These are phyloP conservation scores for Pyrenochaeta sp. DNA, from an alignment of 2,329 filamentous ascomycete genomes.

Conservation along the genomic window DNA sequence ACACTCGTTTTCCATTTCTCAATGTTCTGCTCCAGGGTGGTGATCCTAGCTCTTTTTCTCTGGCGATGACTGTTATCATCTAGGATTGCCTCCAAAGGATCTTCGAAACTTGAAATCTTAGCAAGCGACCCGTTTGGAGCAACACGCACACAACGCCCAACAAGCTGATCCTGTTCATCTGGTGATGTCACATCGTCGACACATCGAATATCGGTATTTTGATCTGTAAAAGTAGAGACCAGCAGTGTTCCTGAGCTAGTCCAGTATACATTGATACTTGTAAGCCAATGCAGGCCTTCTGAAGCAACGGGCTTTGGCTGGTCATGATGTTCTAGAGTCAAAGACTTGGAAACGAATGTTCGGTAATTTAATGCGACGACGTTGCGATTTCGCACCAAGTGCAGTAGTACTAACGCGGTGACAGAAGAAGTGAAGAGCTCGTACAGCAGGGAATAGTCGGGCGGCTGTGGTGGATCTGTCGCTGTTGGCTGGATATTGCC, in stretches of 20 bases:
- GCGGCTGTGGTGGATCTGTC: slow-evolving; percentile 26
- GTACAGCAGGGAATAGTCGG: slow-evolving; percentile 45
- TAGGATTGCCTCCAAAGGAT: slow-evolving; percentile 26
- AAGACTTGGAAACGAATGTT: slow-evolving; percentile 41
- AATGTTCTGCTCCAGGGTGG: slow-evolving; percentile 36
- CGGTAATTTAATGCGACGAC: slow-evolving; percentile 47
- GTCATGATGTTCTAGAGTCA: slow-evolving; percentile 11
- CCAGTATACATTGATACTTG: slow-evolving; percentile 42
- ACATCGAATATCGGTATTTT: slow-evolving; percentile 30
- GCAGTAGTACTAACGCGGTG: slow-evolving; percentile 43
- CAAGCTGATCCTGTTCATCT: slow-evolving; percentile 24
- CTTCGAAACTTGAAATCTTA: slow-evolving; percentile 39
- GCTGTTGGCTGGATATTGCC: slow-evolving; percentile 19
- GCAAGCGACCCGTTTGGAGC: slow-evolving; percentile 45
- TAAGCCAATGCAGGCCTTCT: slow-evolving; percentile 30
- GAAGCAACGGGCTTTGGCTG: slow-evolving; percentile 7
- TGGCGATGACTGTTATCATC: slow-evolving; percentile 30
- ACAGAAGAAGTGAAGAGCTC: slow-evolving; percentile 49
- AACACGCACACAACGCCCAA: slow-evolving; percentile 42
- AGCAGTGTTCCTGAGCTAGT: slow-evolving; percentile 44
- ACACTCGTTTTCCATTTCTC: slow-evolving; percentile 45
- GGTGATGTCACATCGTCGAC: slow-evolving; percentile 19
- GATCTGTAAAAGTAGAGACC: slow-evolving; percentile 37
- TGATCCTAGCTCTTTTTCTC: slow-evolving; percentile 34
- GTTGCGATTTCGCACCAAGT: slow-evolving; percentile 40